Evolutionary conservation across 306 rosid species (phyloP).

Genomic region (Dalbergia cochinchinensis): DNA sequence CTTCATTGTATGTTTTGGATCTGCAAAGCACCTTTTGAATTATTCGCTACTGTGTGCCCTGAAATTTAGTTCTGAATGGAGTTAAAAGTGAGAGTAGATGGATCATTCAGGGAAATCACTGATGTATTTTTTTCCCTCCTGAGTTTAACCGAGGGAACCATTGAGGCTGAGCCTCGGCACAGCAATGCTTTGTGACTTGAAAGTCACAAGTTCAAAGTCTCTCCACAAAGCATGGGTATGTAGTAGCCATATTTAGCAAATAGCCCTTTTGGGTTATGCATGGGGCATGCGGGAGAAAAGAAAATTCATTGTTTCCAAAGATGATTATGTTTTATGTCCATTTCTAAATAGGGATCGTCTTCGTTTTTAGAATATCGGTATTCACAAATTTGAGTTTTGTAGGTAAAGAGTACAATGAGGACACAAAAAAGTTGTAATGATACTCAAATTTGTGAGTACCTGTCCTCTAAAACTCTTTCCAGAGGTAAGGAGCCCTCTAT

Average conservation of each 20-base stretch:
- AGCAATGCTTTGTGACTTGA: too few species aligned
- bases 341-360: too few species aligned
- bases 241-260: neutral
- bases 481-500: neutral
- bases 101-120: neutral
- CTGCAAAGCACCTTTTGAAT: conserved; percentile 21
- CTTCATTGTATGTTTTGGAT: conserved; percentile 32
- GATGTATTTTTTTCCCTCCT: neutral
- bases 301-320: neutral
- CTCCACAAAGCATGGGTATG: too few species aligned
- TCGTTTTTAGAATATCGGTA: too few species aligned
- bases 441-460: too few species aligned
- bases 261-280: neutral
- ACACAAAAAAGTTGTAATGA: too few species aligned
- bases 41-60: neutral
- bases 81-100: conserved; percentile 30
- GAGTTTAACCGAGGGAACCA: neutral
- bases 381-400: too few species aligned
- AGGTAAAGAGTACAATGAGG: too few species aligned
- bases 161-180: too few species aligned
- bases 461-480: too few species aligned
- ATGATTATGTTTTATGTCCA: conserved; percentile 16
- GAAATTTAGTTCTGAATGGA: conserved; percentile 21
- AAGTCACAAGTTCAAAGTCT: too few species aligned
- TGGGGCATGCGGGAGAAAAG: conserved; percentile 1